These are phyloP conservation scores for Trypanosoma melophagium DNA, from an alignment of 208 protist species.

Conservation along the genomic window DNA sequence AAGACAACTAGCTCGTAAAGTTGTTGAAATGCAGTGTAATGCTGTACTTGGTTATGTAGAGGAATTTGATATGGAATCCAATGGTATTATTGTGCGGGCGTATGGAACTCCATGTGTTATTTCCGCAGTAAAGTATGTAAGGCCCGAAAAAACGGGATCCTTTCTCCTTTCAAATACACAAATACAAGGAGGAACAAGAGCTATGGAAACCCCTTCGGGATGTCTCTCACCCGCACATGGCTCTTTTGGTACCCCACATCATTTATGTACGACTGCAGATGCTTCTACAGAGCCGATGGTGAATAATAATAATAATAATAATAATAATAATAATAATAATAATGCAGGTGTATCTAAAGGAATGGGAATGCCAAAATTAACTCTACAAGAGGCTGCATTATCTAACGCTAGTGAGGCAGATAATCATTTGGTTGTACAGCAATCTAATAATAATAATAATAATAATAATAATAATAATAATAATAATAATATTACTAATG, in stretches of 20 bases:
- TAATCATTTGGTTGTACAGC: background rate
- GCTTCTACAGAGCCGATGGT: background rate
- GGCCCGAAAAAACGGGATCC: slow-evolving; percentile 24
- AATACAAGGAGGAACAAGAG: background rate
- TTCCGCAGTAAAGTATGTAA: slow-evolving; percentile 65
- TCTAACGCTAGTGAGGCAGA: too few relatives aligned
- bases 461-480: background rate
- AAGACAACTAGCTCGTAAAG: slow-evolving; percentile 87
- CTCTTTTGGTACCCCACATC: background rate
- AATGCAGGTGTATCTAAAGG: background rate
- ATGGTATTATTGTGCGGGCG: slow-evolving; percentile 87
- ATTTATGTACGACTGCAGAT: background rate
- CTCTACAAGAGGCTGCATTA: too few relatives aligned
- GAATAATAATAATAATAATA: background rate
- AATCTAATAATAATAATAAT: background rate
- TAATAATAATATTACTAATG: background rate
- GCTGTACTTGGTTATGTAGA: slow-evolving; percentile 89
- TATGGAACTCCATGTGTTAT: slow-evolving; percentile 91
- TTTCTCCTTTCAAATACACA: background rate
- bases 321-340: background rate
- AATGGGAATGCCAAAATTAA: background rate
- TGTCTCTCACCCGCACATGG: background rate
- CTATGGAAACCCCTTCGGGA: slow-evolving; percentile 1
- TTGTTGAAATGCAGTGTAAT: slow-evolving; percentile 89
- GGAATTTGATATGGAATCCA: slow-evolving; percentile 88